Evolutionary conservation across 1,284 basidiomycete genomes (phyloP).

Genomic region (Irpex sp.): DNA sequence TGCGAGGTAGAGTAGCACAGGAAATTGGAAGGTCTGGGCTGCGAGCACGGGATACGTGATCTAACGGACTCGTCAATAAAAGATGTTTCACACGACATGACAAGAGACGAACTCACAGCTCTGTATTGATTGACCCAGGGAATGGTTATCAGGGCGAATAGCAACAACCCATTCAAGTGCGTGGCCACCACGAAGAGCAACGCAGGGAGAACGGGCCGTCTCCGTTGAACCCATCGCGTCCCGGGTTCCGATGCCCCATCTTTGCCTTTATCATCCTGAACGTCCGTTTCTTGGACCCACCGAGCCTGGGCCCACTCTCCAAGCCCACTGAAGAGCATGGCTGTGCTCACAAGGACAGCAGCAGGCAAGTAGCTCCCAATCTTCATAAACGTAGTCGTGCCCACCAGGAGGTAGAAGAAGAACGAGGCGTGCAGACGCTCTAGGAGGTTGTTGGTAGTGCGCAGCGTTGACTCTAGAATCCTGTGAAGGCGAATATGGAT

Average conservation of each 20-base stretch:
- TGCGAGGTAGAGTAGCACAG: slow-evolving; percentile 20
- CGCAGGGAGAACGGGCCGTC: slow-evolving; percentile 47
- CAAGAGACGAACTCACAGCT: slow-evolving; percentile 31
- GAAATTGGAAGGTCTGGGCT: slow-evolving; percentile 9
- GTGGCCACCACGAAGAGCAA: slow-evolving; percentile 52
- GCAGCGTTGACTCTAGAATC: slow-evolving; percentile 79
- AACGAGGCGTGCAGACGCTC: slow-evolving; percentile 94
- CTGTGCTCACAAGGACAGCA: slow-evolving; percentile 76
- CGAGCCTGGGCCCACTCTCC: slow-evolving; percentile 65
- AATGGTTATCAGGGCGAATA: slow-evolving; percentile 45
- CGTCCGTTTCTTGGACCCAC: slow-evolving; percentile 39
- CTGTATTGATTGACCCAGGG: slow-evolving; percentile 37
- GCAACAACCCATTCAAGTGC: slow-evolving; percentile 46
- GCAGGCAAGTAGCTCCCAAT: slow-evolving; percentile 89
- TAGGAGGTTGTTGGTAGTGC: slow-evolving; percentile 89
- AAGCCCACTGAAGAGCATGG: slow-evolving; percentile 81
- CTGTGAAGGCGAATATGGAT: slow-evolving; percentile 33
- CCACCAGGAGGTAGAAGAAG: slow-evolving; percentile 88
- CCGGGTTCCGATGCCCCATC: not conserved
- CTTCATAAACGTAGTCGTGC: slow-evolving; percentile 78
- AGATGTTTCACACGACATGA: not conserved
- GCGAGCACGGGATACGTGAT: not conserved
- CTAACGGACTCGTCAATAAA: not conserved
- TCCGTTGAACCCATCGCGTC: slow-evolving; percentile 32
- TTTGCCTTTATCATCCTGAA: slow-evolving; percentile 6